Evolutionary conservation across 2,329 filamentous ascomycete species (phyloP).

Genomic region (Acrocalymma vagum): DNA sequence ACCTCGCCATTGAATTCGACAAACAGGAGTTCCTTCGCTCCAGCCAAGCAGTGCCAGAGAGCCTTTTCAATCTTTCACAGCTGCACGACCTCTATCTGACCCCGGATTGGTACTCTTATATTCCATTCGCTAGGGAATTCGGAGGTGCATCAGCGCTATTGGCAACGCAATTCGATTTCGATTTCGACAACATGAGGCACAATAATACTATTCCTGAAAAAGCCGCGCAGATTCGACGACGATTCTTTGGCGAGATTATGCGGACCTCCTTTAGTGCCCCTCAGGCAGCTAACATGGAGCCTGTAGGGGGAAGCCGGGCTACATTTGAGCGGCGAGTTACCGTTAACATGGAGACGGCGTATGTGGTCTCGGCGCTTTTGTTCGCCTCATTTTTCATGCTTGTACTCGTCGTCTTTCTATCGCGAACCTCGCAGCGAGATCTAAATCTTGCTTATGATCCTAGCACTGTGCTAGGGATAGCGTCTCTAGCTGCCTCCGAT

Average conservation of each 20-base stretch:
- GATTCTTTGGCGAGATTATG: slow-evolving; percentile 25
- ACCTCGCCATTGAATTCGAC: slow-evolving; percentile 5
- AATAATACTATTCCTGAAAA: slow-evolving; percentile 9
- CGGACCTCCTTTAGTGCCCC: slow-evolving; percentile 12
- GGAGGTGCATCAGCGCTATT: slow-evolving; percentile 13
- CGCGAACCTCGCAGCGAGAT: slow-evolving; percentile 8
- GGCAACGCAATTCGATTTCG: slow-evolving; percentile 11
- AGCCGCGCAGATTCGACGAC: slow-evolving; percentile 13
- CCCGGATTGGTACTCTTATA: background rate
- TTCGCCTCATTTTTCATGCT: slow-evolving; percentile 13
- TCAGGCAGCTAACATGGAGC: slow-evolving; percentile 1
- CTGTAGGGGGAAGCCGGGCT: slow-evolving; percentile 5
- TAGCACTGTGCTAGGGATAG: slow-evolving; percentile 12
- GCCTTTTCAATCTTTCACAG: slow-evolving; percentile 5
- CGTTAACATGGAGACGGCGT: slow-evolving; percentile 19
- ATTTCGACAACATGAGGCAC: slow-evolving; percentile 8
- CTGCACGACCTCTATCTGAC: slow-evolving; percentile 9
- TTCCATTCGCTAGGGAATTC: too few species aligned
- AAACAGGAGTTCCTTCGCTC: slow-evolving; percentile 5
- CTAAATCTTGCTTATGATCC: slow-evolving; percentile 17
- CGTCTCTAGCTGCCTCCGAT: too few species aligned
- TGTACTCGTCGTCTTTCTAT: slow-evolving; percentile 7
- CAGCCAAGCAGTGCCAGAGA: slow-evolving; percentile 2
- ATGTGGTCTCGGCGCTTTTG: slow-evolving; percentile 18
- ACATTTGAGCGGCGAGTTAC: slow-evolving; percentile 19